phyloP scores from a whole-genome alignment of 352 stramenopile species.

The Pythium vanterpoolii region DNA sequence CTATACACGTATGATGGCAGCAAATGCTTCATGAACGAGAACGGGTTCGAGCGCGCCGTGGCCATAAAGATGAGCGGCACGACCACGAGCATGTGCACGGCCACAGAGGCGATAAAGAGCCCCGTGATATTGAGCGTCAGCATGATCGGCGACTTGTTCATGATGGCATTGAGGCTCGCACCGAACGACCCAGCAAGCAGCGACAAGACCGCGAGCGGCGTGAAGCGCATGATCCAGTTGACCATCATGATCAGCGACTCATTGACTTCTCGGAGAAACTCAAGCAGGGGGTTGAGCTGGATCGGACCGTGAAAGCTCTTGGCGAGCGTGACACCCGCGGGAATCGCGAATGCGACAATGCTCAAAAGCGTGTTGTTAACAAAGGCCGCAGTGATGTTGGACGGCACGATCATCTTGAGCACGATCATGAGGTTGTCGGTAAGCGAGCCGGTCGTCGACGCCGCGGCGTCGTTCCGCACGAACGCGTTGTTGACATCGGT shows the following conservation, averaged over 20 bases:
- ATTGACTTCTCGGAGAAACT: slow-evolving; percentile 79
- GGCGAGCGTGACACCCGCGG: slow-evolving; percentile 55
- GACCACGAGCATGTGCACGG: slow-evolving; percentile 64
- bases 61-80: slow-evolving; percentile 53
- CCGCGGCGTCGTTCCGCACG: slow-evolving; percentile 36
- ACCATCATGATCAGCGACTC: slow-evolving; percentile 76
- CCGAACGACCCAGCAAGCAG: slow-evolving; percentile 65
- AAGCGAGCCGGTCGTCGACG: slow-evolving; percentile 38
- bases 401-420: slow-evolving; percentile 56
- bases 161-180: slow-evolving; percentile 33
- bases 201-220: slow-evolving; percentile 66
- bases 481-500: slow-evolving; percentile 60
- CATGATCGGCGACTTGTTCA: slow-evolving; percentile 39
- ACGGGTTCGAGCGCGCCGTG: slow-evolving; percentile 66
- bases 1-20: slow-evolving; percentile 67
- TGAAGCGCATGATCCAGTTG: slow-evolving; percentile 71
- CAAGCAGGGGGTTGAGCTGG: slow-evolving; percentile 70
- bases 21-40: slow-evolving; percentile 67
- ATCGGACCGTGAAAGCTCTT: slow-evolving; percentile 69
- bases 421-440: slow-evolving; percentile 65
- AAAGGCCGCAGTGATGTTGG: slow-evolving; percentile 74
- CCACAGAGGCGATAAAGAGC: slow-evolving; percentile 36
- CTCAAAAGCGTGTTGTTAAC: slow-evolving; percentile 60
- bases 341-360: slow-evolving; percentile 70
- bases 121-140: slow-evolving; percentile 45